A percentile compares a stretch with the other conserved stretches of the same genome.
phyloP scores from a whole-genome alignment of 1,284 basidiomycete species.

The Polyporus tsugae region DNA sequence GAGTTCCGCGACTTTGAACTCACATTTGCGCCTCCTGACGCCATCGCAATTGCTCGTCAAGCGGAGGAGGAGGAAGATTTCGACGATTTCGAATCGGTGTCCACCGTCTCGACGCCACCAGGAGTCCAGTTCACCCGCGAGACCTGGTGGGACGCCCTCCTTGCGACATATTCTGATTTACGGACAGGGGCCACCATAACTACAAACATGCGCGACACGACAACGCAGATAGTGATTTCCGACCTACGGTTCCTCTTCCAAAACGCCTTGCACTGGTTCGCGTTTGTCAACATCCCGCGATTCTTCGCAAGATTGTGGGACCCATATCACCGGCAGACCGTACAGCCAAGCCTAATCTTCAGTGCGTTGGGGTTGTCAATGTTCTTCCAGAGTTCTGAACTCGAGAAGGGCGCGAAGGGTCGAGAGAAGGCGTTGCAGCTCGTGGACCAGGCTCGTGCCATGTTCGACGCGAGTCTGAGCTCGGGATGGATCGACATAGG shows the following conservation, averaged over 20 bases:
- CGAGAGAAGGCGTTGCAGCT: conserved; percentile 63
- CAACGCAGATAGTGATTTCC: conserved; percentile 52
- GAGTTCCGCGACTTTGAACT: conserved; percentile 37
- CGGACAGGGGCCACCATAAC: conserved; percentile 41
- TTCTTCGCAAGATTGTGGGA: conserved; percentile 69
- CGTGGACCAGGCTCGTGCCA: conserved; percentile 69
- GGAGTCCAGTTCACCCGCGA: conserved; percentile 70
- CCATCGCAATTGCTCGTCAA: conserved; percentile 12
- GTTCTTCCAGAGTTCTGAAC: conserved; percentile 74
- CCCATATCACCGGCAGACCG: conserved; percentile 53
- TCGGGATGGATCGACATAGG: conserved; percentile 74
- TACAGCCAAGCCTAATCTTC: conserved; percentile 74
- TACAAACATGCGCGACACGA: conserved; percentile 52
- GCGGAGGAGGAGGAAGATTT: conserved; percentile 12
- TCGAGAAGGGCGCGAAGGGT: conserved; percentile 50
- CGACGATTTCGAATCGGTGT: neutral
- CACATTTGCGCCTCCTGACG: conserved; percentile 17
- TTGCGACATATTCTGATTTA: conserved; percentile 60
- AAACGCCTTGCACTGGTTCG: conserved; percentile 71
- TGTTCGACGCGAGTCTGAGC: conserved; percentile 73
- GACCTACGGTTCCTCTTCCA: conserved; percentile 72
- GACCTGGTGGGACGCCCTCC: conserved; percentile 80
- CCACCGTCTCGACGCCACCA: conserved; percentile 47
- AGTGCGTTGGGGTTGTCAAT: conserved; percentile 69
- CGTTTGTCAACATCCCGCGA: conserved; percentile 73